Base-by-base conservation (phyloP, 2,329 filamentous ascomycete species). In the Penicillium corylophilum region DNA sequence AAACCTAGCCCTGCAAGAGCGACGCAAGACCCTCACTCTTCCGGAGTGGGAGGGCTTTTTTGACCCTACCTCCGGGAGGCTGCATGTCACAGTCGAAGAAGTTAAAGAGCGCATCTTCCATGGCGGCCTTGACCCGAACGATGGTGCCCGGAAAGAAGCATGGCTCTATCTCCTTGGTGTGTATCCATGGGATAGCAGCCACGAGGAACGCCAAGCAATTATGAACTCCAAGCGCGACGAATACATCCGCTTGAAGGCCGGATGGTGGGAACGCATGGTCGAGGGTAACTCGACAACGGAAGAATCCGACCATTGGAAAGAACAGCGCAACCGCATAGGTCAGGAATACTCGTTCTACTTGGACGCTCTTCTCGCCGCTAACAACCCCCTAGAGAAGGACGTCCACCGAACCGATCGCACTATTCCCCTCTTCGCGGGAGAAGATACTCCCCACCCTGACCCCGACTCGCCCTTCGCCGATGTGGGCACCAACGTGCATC, bases 21-120 rank as follows among this genome's bases (percentile, higher is more conserved):
- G 85, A 62, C 82, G 92, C 58, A 90, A 86, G 64, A 80, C 85
- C 0, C 86, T 99, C 1, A 89, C 87, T 0, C 67, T 93, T 55
- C 82, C 88, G 57, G 94, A 99, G 70, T 99, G 94, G 94, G 85
- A 87, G n/a, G 81, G 79, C 0, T 97, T 90, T 68, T 97, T 99
- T 63, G 90, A 97, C 61, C 72, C 80, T 2, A 77, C 76, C 3
- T 88, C 85, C 0, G 94, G 94, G 0, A 80, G 85, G 39, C 74
- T 99, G 2, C 82, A 87, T 3, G 76, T 95, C 41, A 97, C 92
- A 0, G 79, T 87, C 3, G 90, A 96, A 60, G 94, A 99, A 69
- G 91, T 95, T 58, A 99, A 97, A 71, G 93, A 97, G 68, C 83
- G 94, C n/a, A 83, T 99, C 50, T 99, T 97, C 70, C 94, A 97